Evolutionary conservation across 345 rosid genomes (phyloP).

Genomic region (Pistacia atlantica): DNA sequence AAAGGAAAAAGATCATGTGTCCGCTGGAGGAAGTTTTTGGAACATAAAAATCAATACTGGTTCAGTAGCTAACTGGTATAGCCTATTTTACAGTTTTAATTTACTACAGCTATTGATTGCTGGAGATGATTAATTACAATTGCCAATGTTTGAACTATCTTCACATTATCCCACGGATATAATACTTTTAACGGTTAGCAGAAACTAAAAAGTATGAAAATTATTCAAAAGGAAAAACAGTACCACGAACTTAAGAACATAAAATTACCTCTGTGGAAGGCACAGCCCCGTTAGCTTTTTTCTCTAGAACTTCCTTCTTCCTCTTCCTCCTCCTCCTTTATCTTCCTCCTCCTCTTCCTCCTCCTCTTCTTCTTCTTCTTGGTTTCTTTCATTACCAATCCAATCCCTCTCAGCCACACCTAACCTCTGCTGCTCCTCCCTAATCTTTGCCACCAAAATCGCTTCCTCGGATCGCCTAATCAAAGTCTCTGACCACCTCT

Average conservation of each 20-base stretch:
- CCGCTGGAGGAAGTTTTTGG: not conserved
- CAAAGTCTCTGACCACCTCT: constrained; percentile 93
- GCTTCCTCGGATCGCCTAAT: constrained; percentile 90
- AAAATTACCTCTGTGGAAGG: constrained; percentile 27
- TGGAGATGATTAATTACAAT: not conserved
- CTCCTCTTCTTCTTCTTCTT: constrained; percentile 43
- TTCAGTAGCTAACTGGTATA: not conserved
- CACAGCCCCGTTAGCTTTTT: constrained; percentile 21
- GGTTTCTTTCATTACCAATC: constrained; percentile 64
- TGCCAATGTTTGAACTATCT: not conserved
- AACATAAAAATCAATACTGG: not conserved
- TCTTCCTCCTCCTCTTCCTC: constrained; percentile 61
- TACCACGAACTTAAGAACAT: not conserved
- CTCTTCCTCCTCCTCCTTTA: constrained; percentile 31
- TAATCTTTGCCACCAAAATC: constrained; percentile 65
- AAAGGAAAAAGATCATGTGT: not conserved
- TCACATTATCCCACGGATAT: not conserved
- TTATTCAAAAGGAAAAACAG: not conserved
- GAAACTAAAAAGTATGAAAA: not conserved
- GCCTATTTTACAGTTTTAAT: not conserved
- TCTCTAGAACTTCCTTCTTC: constrained; percentile 37
- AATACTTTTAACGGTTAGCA: not conserved
- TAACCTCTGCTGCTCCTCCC: constrained; percentile 86
- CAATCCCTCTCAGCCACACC: constrained; percentile 83
- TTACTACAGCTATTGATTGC: not conserved